These are phyloP conservation scores for Penicillium mononematosum DNA, from an alignment of 495 filamentous ascomycete species.

Conservation along the genomic window DNA sequence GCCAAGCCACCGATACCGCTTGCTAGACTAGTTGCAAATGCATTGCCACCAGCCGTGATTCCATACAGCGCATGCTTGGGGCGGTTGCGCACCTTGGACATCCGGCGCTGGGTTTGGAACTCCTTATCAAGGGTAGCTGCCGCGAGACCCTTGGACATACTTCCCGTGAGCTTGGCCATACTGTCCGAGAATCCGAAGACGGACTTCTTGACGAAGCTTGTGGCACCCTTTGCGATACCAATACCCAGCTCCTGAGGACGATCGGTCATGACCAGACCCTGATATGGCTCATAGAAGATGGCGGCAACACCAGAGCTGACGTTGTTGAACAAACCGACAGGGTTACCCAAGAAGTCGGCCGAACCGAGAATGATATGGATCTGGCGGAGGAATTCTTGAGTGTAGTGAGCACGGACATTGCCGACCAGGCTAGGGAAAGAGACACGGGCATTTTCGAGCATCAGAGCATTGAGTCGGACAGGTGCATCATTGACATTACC, in stretches of 20 bases:
- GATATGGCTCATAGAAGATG: constrained; percentile 98
- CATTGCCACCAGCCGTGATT: constrained; percentile 92
- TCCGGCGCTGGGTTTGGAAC: constrained; percentile 92
- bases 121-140: constrained; percentile 97
- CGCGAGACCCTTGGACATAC: constrained; percentile 92
- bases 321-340: constrained; percentile 96
- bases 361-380: constrained; percentile 95
- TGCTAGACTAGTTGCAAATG: constrained; percentile 86
- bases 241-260: constrained; percentile 89
- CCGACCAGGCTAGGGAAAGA: constrained; percentile 78
- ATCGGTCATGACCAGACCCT: constrained; percentile 95
- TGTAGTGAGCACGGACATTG: constrained; percentile 90
- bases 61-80: constrained; percentile 97
- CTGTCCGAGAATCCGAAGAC: constrained; percentile 96
- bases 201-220: constrained; percentile 96
- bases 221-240: constrained; percentile 94
- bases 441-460: constrained; percentile 93
- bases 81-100: constrained; percentile 87
- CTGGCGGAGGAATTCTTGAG: constrained; percentile 91
- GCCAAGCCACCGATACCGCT: constrained; percentile 91
- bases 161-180: constrained; percentile 93
- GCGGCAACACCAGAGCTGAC: constrained; percentile 94
- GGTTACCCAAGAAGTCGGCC: constrained; percentile 97
- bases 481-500: constrained; percentile 98
- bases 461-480: constrained; percentile 84